A percentile compares a stretch with the other conserved stretches of the same genome.
Conservation (phyloP, 345 rosid genomes). For the Eucalyptus rudis region DNA sequence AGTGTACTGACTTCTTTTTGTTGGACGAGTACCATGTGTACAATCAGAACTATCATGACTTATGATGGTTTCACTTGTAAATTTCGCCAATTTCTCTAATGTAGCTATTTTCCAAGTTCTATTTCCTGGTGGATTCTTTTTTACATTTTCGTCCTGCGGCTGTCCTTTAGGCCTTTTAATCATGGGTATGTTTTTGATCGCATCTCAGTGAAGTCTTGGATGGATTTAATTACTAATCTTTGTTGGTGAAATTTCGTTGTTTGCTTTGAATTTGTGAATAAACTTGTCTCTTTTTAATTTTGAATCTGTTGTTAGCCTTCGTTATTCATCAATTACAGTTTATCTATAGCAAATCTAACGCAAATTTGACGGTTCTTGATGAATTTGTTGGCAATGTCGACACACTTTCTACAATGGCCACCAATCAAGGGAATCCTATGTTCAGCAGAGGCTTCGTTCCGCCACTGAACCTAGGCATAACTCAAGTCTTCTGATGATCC, state of each 20-base stretch:
- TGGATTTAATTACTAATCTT: background rate
- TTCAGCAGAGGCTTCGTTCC: background rate
- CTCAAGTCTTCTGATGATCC: background rate
- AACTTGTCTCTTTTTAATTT: background rate
- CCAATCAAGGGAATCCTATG: background rate
- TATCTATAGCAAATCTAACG: constrained; percentile 12
- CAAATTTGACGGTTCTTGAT: constrained; percentile 57
- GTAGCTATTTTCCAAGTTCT: background rate
- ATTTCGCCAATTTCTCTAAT: constrained; percentile 22
- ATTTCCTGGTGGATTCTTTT: background rate
- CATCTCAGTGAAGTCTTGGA: background rate
- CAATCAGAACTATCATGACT: constrained; percentile 3
- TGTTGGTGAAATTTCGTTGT: background rate
- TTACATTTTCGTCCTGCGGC: background rate
- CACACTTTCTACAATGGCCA: constrained; percentile 2
- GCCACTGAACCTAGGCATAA: background rate
- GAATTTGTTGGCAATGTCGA: constrained; percentile 70
- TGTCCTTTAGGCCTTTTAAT: background rate
- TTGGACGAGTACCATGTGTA: background rate
- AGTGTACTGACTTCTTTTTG: constrained; percentile 27
- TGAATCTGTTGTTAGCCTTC: background rate
- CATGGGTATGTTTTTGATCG: background rate
- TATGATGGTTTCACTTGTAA: constrained; percentile 33
- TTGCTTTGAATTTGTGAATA: background rate
- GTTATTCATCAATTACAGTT: background rate